Evolutionary conservation across 345 rosid genomes (phyloP).

Genomic region (Nephelium lappaceum): DNA sequence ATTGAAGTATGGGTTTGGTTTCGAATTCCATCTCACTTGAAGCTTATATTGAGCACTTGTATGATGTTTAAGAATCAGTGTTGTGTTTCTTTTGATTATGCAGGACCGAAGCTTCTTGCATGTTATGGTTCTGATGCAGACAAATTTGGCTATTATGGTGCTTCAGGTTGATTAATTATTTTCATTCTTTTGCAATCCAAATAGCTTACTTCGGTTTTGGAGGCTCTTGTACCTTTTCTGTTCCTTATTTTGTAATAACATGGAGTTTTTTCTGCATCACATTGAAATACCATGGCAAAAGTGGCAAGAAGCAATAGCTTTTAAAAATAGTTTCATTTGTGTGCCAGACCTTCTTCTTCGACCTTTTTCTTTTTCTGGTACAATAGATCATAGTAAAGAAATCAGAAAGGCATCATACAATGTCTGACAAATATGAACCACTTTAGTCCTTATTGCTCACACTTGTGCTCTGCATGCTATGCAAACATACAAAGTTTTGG

Average conservation of each 20-base stretch:
- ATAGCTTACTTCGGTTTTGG: slow-evolving; percentile 11
- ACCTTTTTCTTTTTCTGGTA: neutral
- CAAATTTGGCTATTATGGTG: slow-evolving; percentile 61
- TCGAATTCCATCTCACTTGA: slow-evolving; percentile 15
- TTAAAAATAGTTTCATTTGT: neutral
- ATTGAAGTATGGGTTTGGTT: slow-evolving; percentile 59
- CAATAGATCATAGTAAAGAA: neutral
- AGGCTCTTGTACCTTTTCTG: slow-evolving; percentile 2
- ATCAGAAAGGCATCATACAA: neutral
- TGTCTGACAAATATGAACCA: neutral
- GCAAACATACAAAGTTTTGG: slow-evolving; percentile 7
- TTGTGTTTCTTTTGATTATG: slow-evolving; percentile 33
- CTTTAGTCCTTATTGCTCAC: neutral
- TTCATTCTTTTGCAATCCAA: slow-evolving; percentile 16
- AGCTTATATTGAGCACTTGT: slow-evolving; percentile 16
- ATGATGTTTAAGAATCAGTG: slow-evolving; percentile 15
- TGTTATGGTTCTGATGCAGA: slow-evolving; percentile 74
- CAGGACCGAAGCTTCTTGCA: slow-evolving; percentile 70
- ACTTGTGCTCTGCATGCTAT: neutral
- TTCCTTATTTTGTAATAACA: neutral
- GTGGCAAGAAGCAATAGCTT: neutral
- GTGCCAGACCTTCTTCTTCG: neutral
- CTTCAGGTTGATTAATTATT: slow-evolving; percentile 61
- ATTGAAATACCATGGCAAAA: neutral
- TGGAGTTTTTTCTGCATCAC: neutral